Conservation (phyloP, 345 rosid genomes). For the Orychophragmus violaceus region DNA sequence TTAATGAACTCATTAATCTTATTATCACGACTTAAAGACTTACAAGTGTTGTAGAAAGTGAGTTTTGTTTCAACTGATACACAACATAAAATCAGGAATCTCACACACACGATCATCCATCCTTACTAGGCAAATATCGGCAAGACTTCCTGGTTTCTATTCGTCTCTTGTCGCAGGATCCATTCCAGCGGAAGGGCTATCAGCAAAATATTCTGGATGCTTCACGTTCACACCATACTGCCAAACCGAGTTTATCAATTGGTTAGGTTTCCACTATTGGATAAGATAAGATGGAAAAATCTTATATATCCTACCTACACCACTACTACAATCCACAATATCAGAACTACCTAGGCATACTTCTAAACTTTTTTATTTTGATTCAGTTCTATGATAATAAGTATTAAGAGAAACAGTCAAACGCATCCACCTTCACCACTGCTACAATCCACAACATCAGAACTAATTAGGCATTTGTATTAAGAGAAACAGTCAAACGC, state of each 20-base stretch:
- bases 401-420: too few relatives aligned
- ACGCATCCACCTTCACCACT: too few relatives aligned
- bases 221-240: slow-evolving; percentile 91
- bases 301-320: not conserved
- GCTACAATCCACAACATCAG: too few relatives aligned
- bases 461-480: too few relatives aligned
- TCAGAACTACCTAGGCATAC: not conserved
- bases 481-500: too few relatives aligned
- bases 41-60: too few relatives aligned
- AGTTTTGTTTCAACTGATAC: slow-evolving; percentile 11
- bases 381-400: too few relatives aligned
- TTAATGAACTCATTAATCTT: not conserved
- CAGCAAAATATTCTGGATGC: slow-evolving; percentile 90
- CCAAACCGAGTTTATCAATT: slow-evolving; percentile 7
- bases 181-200: slow-evolving; percentile 59
- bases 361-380: not conserved
- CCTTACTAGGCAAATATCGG: not conserved
- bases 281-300: not conserved
- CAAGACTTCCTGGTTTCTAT: slow-evolving; percentile 18
- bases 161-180: slow-evolving; percentile 64
- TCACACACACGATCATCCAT: slow-evolving; percentile 1
- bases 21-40: too few relatives aligned
- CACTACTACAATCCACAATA: not conserved
- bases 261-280: not conserved
- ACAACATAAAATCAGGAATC: not conserved